phyloP scores from a whole-genome alignment of 2,329 filamentous ascomycete genomes.

The Cladorrhinum sp. region DNA sequence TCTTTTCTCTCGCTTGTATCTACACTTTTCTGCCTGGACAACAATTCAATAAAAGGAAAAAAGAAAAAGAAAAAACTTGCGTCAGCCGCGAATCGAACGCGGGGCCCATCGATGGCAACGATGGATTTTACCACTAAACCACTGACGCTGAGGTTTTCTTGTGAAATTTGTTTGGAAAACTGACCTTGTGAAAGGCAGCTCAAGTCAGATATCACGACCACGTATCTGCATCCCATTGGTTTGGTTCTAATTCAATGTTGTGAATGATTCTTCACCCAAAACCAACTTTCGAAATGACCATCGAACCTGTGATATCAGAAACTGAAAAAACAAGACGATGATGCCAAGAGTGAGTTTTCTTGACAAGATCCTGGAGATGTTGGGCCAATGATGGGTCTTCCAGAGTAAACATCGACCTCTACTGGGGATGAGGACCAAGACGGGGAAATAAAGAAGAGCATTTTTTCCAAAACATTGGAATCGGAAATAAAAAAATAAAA shows the following conservation, averaged over 20 bases:
- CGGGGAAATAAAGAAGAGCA: too few species aligned
- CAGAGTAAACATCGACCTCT: too few species aligned
- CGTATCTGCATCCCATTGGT: not conserved
- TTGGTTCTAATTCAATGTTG: too few species aligned
- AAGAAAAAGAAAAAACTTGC: not conserved
- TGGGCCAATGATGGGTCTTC: not conserved
- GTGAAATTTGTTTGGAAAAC: too few species aligned
- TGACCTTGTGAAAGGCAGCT: too few species aligned
- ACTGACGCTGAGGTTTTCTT: slow-evolving; percentile 39
- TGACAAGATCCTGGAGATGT: too few species aligned
- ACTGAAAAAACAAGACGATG: not conserved
- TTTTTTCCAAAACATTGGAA: too few species aligned
- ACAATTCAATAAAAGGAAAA: not conserved
- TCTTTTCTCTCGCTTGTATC: not conserved
- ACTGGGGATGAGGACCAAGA: too few species aligned
- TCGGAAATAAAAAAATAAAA: not conserved
- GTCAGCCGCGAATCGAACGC: slow-evolving; percentile 31
- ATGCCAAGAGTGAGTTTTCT: not conserved
- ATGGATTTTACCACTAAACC: slow-evolving; percentile 55
- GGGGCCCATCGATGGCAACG: slow-evolving; percentile 51
- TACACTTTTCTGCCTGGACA: not conserved
- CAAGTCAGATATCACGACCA: not conserved
- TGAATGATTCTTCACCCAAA: not conserved
- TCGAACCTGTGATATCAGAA: not conserved
- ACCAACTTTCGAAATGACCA: not conserved